Evolutionary conservation across 2,329 filamentous ascomycete species (phyloP).

Genomic region (Fusarium dlaminii): DNA sequence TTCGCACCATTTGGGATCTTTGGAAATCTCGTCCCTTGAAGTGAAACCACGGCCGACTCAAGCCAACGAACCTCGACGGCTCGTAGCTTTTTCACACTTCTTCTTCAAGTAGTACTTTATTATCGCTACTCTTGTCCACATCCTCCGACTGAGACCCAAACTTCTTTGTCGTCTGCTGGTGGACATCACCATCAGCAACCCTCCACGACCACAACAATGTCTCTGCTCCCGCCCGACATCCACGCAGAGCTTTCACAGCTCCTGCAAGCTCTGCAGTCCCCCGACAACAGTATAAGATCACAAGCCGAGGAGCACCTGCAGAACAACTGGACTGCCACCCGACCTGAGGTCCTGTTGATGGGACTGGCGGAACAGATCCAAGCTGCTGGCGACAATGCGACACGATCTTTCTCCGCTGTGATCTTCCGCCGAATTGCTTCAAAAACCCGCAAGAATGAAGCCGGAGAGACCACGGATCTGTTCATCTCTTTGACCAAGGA

Average conservation of each 20-base stretch:
- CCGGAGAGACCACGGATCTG: slow-evolving; percentile 79
- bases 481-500: slow-evolving; percentile 82
- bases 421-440: slow-evolving; percentile 94
- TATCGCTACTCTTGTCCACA: slow-evolving; percentile 1
- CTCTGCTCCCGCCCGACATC: slow-evolving; percentile 84
- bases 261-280: slow-evolving; percentile 85
- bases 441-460: slow-evolving; percentile 81
- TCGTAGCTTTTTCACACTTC: slow-evolving; percentile 26
- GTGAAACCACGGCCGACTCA: slow-evolving; percentile 23
- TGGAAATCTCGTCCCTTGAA: slow-evolving; percentile 35
- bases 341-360: slow-evolving; percentile 91
- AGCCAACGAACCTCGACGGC: slow-evolving; percentile 35
- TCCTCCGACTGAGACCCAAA: slow-evolving; percentile 19
- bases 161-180: slow-evolving; percentile 42
- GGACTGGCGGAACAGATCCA: slow-evolving; percentile 92
- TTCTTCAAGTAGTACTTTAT: background rate
- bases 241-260: slow-evolving; percentile 87
- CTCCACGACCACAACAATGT: slow-evolving; percentile 66
- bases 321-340: slow-evolving; percentile 84
- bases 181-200: slow-evolving; percentile 43
- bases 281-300: slow-evolving; percentile 86
- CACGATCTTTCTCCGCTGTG: slow-evolving; percentile 89
- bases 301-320: slow-evolving; percentile 91
- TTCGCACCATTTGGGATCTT: slow-evolving; percentile 39
- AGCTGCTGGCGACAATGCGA: slow-evolving; percentile 78